Evolutionary conservation across 1,284 basidiomycete genomes (phyloP).

Genomic region (Ganoderma multipileum): DNA sequence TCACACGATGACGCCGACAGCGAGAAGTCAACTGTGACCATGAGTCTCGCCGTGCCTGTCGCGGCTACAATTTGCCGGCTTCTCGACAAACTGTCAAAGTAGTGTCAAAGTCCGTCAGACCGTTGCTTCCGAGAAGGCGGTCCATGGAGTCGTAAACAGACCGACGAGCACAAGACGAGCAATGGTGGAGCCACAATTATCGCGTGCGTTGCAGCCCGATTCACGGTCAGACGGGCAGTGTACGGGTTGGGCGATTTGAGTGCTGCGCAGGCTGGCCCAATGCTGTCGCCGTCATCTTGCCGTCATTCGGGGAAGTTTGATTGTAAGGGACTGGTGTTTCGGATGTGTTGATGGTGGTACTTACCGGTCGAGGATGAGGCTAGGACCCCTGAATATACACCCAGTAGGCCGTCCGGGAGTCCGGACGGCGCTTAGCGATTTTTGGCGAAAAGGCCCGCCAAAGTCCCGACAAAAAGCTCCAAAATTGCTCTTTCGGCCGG

Average conservation of each 20-base stretch:
- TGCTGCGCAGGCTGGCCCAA: neutral
- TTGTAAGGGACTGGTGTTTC: neutral
- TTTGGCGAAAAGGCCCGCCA: too few relatives aligned
- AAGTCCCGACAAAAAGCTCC: too few relatives aligned
- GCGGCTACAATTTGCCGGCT: neutral
- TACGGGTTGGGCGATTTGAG: neutral
- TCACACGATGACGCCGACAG: conserved; percentile 7
- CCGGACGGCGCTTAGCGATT: too few relatives aligned
- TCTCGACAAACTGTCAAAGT: neutral
- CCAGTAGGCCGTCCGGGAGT: too few relatives aligned
- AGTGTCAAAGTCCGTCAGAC: neutral
- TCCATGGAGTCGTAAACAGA: neutral
- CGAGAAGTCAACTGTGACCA: neutral
- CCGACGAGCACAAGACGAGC: neutral
- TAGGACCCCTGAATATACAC: too few relatives aligned
- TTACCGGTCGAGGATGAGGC: neutral
- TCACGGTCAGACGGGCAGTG: too few relatives aligned
- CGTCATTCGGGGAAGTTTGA: neutral
- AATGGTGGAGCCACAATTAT: neutral
- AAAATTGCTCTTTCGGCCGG: too few relatives aligned
- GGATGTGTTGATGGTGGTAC: neutral
- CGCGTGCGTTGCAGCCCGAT: neutral
- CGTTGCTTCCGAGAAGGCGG: neutral
- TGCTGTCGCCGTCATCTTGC: neutral
- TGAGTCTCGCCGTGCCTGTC: neutral